Evolutionary conservation across 1,284 basidiomycete species (phyloP), one percentile per base, ranked within the genome.

Genomic region (Sphaerobolus stellatus): DNA sequence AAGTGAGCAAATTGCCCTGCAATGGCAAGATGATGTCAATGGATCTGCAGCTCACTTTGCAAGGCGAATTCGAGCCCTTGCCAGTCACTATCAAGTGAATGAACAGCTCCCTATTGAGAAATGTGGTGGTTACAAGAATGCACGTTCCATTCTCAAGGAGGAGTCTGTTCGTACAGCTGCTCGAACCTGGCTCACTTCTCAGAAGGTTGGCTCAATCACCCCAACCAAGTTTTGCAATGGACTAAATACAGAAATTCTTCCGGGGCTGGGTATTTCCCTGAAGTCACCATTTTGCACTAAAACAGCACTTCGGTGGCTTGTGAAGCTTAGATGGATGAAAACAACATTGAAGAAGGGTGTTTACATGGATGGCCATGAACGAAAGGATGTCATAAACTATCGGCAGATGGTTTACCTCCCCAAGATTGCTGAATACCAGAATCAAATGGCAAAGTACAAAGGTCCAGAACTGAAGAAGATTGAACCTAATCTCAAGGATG

Each of bases 21-120:
- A 71, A 53, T 74, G 66, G 71, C 66, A 72, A 57, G 61, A 69
- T 14, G n/a, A n/a, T n/a, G n/a, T n/a, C n/a, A n/a, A n/a, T n/a
- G 54, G 59, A 14, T 51, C 65, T 40, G 65, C 63, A 2, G 52
- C 46, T 3, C 59, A 62, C 24, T 71, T 72, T 66, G 65, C 71
- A 5, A 48, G 63, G 1, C 51, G 57, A 27, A 58, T 75, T n/a
- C 51, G 63, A 4, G 61, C 64, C 16, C 62, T 74, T 28, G 67
- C 70, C 48, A 58, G 58, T 5, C 66, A 74, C 57, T 76, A 75
- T 59, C 74, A 75, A 52, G 52, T 62, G 4, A 74, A 71, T 52
- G 66, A 72, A 52, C 64, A 70, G 50, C 62, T 75, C 16, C 71
- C 71, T 18, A 28, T 30, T 2, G 65, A 73, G 55, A 51, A 62